These are phyloP conservation scores for Bertia moriformis DNA, from an alignment of 2,329 filamentous ascomycete genomes.

Conservation along the genomic window DNA sequence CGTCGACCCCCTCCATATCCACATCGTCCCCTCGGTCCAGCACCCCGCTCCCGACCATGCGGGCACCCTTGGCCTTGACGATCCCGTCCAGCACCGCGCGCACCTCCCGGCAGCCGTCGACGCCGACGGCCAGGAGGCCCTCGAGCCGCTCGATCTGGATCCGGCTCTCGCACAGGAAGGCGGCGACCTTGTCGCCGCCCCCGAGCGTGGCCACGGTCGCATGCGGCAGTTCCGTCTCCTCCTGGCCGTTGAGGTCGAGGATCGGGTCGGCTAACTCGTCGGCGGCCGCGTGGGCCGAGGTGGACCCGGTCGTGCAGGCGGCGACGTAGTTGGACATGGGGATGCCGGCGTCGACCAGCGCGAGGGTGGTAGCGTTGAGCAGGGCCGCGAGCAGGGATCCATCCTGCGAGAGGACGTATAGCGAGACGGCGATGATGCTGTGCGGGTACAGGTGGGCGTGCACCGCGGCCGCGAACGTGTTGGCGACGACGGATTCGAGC, in stretches of 20 bases:
- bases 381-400: conserved; percentile 80
- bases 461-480: conserved; percentile 62
- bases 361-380: conserved; percentile 80
- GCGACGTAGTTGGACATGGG: conserved; percentile 88
- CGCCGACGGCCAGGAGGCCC: conserved; percentile 80
- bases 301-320: conserved; percentile 75
- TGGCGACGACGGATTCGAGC: conserved; percentile 64
- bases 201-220: conserved; percentile 74
- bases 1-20: no score
- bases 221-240: conserved; percentile 79
- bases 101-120: conserved; percentile 83
- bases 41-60: conserved; percentile 42
- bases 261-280: conserved; percentile 63
- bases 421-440: conserved; percentile 65
- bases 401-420: conserved; percentile 81
- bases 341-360: conserved; percentile 84
- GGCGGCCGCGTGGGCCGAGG: conserved; percentile 47
- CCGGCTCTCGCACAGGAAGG: conserved; percentile 73
- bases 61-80: conserved; percentile 55
- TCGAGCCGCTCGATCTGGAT: conserved; percentile 73
- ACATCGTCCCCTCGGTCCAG: conserved; percentile 32
- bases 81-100: conserved; percentile 67
- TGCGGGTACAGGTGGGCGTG: conserved; percentile 83
- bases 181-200: conserved; percentile 58
- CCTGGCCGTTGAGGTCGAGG: conserved; percentile 63